Base-by-base conservation (phyloP, 2,329 filamentous ascomycete genomes). In the Plectosphaerella cucumerina region DNA sequence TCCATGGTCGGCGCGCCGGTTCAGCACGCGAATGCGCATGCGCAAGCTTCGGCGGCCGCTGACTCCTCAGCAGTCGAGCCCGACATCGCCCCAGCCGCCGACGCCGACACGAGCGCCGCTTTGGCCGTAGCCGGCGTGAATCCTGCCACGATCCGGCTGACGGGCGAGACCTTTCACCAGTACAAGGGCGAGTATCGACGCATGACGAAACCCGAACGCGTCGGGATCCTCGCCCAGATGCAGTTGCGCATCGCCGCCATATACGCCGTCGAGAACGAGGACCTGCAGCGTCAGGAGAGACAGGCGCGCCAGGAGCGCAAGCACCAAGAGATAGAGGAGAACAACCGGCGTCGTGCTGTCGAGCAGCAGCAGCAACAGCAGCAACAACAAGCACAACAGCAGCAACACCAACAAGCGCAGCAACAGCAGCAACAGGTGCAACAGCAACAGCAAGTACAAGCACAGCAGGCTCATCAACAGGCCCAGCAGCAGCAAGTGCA, bases 221-320 rank as follows among this genome's bases (percentile, higher is more conserved):
- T 73, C 3, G 65, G 65, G 17, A 63, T 64, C 10, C 59, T 74
- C 1, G 67, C 71, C 5, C 68, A 71, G 51, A 54, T 74, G 17
- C 71, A 74, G 51, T 62, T 74, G 12, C 62, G 71, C 14, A 65
- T 74, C 20, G 71, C 71, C 8, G 71, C 71, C 43, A 71, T 74
- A 12, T 74, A 73, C 48, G 71, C 71, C 11, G 63, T 74, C 2
- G 70, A 74, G 45, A 74, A 73, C 53, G 71, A 74, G 53, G 71
- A 73, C 39, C 53, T 68, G 46, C 71, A 74, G 54, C 65, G 71
- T 11, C 67, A 70, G 47, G 61, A 63, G 48, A 63, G 71, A 17
- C 65, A 68, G 46, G 69, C 71, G 9, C 63, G 65, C 5, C 67
- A 70, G 47, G 65, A 71, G 39, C 66, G 62, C 52, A 63, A 70